Conservation (phyloP, 345 rosid genomes). For the Pugionium dolabratum region DNA sequence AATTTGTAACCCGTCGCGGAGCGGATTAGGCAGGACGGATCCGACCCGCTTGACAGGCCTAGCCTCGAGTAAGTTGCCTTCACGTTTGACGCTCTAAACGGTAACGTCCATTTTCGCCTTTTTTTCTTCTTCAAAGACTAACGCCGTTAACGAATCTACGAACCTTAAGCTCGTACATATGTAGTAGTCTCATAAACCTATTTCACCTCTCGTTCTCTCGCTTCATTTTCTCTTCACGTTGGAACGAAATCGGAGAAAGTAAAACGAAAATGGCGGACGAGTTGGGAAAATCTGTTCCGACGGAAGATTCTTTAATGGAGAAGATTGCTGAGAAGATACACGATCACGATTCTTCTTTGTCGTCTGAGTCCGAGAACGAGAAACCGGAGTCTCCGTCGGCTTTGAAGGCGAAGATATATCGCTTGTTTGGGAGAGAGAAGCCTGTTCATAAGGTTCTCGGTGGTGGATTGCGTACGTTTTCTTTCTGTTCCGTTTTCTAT, state of each 20-base stretch:
- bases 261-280: slow-evolving; percentile 47
- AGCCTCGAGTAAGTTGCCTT: slow-evolving; percentile 23
- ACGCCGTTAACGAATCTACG: slow-evolving; percentile 43
- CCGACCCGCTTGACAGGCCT: not conserved
- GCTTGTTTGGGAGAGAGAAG: slow-evolving; percentile 78
- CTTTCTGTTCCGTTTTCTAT: not conserved
- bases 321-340: slow-evolving; percentile 46
- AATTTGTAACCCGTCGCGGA: no score
- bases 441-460: slow-evolving; percentile 77
- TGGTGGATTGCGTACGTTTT: slow-evolving; percentile 74
- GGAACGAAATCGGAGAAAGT: slow-evolving; percentile 27
- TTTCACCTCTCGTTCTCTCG: slow-evolving; percentile 14
- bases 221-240: slow-evolving; percentile 15
- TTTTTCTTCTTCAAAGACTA: not conserved
- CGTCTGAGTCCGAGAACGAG: slow-evolving; percentile 61
- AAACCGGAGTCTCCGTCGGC: slow-evolving; percentile 53
- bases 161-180: slow-evolving; percentile 32
- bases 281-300: slow-evolving; percentile 35
- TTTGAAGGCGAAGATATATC: slow-evolving; percentile 59
- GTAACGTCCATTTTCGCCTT: slow-evolving; percentile 16
- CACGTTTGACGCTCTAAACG: slow-evolving; percentile 35
- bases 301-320: slow-evolving; percentile 40
- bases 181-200: slow-evolving; percentile 3
- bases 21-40: no score
- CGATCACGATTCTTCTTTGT: slow-evolving; percentile 55